phyloP scores from a whole-genome alignment of 352 stramenopile species.

The Pythium myriotylum region DNA sequence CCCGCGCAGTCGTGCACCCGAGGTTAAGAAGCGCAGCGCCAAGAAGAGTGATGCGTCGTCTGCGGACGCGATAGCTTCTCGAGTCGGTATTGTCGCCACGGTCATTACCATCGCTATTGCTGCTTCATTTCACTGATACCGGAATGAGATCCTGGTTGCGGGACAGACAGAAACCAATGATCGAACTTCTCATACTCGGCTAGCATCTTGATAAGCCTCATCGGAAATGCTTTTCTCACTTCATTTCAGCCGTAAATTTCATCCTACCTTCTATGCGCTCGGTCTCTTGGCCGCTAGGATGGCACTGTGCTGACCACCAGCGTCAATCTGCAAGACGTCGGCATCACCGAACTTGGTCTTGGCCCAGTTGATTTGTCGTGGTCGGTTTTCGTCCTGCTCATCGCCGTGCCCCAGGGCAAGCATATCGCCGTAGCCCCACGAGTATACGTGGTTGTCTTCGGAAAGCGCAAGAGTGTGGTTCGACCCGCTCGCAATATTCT shows the following conservation, averaged over 20 bases:
- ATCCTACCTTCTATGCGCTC: background rate
- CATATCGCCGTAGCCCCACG: slow-evolving; percentile 95
- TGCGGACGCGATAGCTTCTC: background rate
- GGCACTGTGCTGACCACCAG: slow-evolving; percentile 88
- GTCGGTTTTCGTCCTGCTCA: slow-evolving; percentile 80
- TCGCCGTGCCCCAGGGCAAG: slow-evolving; percentile 85
- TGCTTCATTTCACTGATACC: too few relatives aligned
- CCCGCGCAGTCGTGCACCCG: slow-evolving; percentile 29
- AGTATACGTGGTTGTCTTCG: slow-evolving; percentile 74
- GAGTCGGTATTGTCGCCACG: background rate
- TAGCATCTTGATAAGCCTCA: too few relatives aligned
- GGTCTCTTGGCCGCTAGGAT: slow-evolving; percentile 50
- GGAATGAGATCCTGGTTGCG: too few relatives aligned
- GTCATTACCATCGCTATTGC: background rate
- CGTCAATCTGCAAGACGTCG: slow-evolving; percentile 75
- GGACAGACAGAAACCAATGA: too few relatives aligned
- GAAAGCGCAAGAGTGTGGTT: slow-evolving; percentile 90
- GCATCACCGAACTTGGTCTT: slow-evolving; percentile 71
- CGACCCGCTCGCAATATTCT: slow-evolving; percentile 69
- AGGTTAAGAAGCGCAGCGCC: slow-evolving; percentile 40
- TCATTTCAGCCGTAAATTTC: background rate
- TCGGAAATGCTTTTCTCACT: too few relatives aligned
- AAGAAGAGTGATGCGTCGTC: slow-evolving; percentile 9
- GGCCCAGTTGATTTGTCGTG: slow-evolving; percentile 62
- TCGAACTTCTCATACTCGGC: too few relatives aligned